A percentile compares a stretch with the other conserved stretches of the same genome.
phyloP scores from a whole-genome alignment of 768 basidiomycete genomes.

The Rhizopogon vinicolor region DNA sequence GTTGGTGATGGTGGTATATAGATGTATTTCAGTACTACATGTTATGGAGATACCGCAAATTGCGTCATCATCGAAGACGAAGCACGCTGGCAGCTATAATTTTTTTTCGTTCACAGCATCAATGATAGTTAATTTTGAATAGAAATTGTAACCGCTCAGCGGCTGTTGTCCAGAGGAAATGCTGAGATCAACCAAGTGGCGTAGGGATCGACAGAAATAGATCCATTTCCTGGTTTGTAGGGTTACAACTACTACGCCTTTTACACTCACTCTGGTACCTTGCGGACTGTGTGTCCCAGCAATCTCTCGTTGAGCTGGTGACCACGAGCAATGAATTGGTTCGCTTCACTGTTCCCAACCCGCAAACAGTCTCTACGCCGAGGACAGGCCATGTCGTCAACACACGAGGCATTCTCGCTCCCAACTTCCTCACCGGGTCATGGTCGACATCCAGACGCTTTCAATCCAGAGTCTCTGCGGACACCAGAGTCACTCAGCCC shows the following conservation, averaged over 20 bases:
- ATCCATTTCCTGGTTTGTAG: slow-evolving; percentile 1
- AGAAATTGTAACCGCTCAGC: background rate
- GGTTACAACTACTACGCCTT: background rate
- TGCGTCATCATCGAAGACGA: too few species aligned
- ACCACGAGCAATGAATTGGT: slow-evolving; percentile 60
- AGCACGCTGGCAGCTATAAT: background rate
- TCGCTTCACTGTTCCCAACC: slow-evolving; percentile 59
- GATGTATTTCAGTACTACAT: background rate
- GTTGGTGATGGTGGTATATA: background rate
- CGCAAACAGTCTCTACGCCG: slow-evolving; percentile 44
- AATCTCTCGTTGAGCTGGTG: background rate
- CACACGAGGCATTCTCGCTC: slow-evolving; percentile 86
- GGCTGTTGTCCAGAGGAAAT: background rate
- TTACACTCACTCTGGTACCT: background rate
- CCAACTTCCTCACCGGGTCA: slow-evolving; percentile 66
- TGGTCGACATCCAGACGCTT: slow-evolving; percentile 51
- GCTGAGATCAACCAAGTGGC: background rate
- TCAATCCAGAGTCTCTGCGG: slow-evolving; percentile 48
- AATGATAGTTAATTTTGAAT: background rate
- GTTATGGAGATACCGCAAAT: background rate
- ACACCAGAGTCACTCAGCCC: slow-evolving; percentile 47
- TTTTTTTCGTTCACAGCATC: background rate
- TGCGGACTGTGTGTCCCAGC: slow-evolving; percentile 1
- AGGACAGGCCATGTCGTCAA: slow-evolving; percentile 68
- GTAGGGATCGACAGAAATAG: slow-evolving; percentile 1